Evolutionary conservation across 2,329 filamentous ascomycete genomes (phyloP).

Genomic region (Diaporthe citriasiana): DNA sequence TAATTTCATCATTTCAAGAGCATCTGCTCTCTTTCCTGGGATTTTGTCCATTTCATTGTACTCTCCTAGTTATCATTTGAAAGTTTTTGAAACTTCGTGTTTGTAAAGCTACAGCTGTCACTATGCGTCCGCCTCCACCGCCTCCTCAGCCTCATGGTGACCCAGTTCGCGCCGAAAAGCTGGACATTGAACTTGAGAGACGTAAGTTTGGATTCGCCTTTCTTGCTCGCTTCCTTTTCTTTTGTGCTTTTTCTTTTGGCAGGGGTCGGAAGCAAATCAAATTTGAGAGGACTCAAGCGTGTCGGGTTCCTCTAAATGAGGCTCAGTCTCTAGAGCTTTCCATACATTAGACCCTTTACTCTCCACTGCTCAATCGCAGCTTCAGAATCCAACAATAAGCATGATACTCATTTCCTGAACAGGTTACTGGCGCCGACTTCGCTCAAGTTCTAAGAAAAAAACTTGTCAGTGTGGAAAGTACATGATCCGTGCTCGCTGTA

Average conservation of each 20-base stretch:
- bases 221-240: not conserved
- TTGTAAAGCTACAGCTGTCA: too few relatives aligned
- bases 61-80: not conserved
- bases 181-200: not conserved
- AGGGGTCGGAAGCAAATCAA: not conserved
- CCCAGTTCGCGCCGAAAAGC: not conserved
- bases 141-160: too few relatives aligned
- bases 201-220: not conserved
- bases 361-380: not conserved
- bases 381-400: not conserved
- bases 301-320: not conserved
- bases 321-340: not conserved
- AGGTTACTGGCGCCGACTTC: not conserved
- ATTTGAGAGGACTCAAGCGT: not conserved
- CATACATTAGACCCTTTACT: not conserved
- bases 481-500: not conserved
- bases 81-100: too few relatives aligned
- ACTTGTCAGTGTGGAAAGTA: not conserved
- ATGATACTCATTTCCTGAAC: not conserved
- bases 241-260: not conserved
- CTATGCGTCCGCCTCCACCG: too few relatives aligned
- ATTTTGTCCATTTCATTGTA: not conserved
- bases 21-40: not conserved
- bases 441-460: not conserved
- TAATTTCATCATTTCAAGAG: not conserved